A percentile compares a stretch with the other conserved stretches of the same genome.
phyloP scores from a whole-genome alignment of 495 filamentous ascomycete genomes.

The Aspergillus homomorphus region DNA sequence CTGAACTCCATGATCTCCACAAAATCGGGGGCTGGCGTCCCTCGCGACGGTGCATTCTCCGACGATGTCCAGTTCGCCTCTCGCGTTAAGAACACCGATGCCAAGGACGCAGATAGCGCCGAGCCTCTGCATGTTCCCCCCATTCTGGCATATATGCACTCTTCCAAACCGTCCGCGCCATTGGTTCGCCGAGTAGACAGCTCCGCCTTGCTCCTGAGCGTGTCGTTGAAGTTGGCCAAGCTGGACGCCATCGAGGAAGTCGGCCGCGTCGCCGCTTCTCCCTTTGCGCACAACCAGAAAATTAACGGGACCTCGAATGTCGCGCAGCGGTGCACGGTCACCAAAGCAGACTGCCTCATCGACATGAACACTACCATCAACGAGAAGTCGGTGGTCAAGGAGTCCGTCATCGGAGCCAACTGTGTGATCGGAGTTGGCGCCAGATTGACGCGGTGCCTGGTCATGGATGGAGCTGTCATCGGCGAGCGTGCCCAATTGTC shows the following conservation, averaged over 20 bases:
- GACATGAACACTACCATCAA: slow-evolving; percentile 83
- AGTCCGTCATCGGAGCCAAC: slow-evolving; percentile 80
- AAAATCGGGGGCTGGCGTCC: slow-evolving; percentile 24
- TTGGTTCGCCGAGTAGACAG: slow-evolving; percentile 87
- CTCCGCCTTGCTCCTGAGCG: slow-evolving; percentile 69
- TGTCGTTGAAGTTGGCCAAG: slow-evolving; percentile 84
- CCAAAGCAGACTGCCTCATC: slow-evolving; percentile 70
- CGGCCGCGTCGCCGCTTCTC: slow-evolving; percentile 55
- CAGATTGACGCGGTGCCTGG: slow-evolving; percentile 73
- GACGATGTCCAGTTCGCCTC: slow-evolving; percentile 41
- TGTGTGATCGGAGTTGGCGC: slow-evolving; percentile 78
- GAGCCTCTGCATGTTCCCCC: slow-evolving; percentile 54
- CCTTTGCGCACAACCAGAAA: slow-evolving; percentile 72
- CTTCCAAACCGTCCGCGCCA: slow-evolving; percentile 45
- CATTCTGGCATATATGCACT: slow-evolving; percentile 75
- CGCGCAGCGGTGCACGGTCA: slow-evolving; percentile 71
- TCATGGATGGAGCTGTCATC: slow-evolving; percentile 88
- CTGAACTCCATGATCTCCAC: slow-evolving; percentile 61
- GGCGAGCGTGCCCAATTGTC: slow-evolving; percentile 73
- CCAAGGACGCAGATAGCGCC: slow-evolving; percentile 15
- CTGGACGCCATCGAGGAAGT: slow-evolving; percentile 64
- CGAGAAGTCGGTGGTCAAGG: slow-evolving; percentile 80
- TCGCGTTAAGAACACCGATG: slow-evolving; percentile 29
- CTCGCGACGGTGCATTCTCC: slow-evolving; percentile 3
- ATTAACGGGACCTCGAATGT: slow-evolving; percentile 76